Conservation (phyloP, 208 protist species). For the Trypanosoma cruzi region DNA sequence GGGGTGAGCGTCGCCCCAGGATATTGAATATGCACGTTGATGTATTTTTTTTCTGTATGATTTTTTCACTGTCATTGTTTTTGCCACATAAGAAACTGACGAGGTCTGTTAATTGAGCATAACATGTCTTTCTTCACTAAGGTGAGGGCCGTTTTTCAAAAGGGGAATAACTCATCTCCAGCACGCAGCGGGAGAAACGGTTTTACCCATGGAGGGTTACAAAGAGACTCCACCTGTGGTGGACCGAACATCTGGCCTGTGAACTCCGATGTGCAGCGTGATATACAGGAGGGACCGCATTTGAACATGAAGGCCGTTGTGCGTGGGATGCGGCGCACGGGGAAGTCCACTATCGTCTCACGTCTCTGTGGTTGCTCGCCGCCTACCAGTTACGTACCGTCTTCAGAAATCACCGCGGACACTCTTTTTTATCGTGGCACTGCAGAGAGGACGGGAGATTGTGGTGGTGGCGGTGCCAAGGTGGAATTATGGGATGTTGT, state of each 20-base stretch:
- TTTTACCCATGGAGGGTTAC: background rate
- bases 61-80: background rate
- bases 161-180: background rate
- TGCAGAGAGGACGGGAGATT: constrained; percentile 17
- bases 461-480: constrained; percentile 57
- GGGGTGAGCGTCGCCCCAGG: too few relatives aligned
- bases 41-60: too few relatives aligned
- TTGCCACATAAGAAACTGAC: background rate
- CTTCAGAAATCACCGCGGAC: constrained; percentile 53
- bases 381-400: constrained; percentile 50
- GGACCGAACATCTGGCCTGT: constrained; percentile 59
- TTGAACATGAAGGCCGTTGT: constrained; percentile 88
- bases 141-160: constrained; percentile 15
- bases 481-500: constrained; percentile 85
- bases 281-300: constrained; percentile 65
- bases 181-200: background rate
- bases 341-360: constrained; percentile 76
- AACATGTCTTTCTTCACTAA: constrained; percentile 27
- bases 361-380: constrained; percentile 51
- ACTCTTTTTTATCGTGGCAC: constrained; percentile 42
- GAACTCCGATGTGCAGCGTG: constrained; percentile 52
- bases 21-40: too few relatives aligned
- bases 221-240: constrained; percentile 8
- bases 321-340: constrained; percentile 58
- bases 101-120: background rate